Evolutionary conservation across 1,139 yeast species (phyloP).

Genomic region (Diutina rugosa): DNA sequence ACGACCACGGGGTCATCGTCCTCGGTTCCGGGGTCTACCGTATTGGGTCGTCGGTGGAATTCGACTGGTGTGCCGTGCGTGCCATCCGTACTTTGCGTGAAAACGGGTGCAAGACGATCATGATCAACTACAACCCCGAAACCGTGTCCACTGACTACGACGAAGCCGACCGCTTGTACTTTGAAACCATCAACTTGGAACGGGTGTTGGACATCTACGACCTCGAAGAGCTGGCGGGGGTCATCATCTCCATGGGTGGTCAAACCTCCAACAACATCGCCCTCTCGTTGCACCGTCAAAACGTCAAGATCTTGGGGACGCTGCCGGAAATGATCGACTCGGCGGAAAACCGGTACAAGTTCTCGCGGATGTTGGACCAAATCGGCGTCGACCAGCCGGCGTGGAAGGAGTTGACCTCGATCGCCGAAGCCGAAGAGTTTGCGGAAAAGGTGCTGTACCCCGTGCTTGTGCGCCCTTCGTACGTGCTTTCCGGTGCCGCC

Average conservation of each 20-base stretch:
- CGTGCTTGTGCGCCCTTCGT: constrained; percentile 94
- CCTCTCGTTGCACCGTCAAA: constrained; percentile 82
- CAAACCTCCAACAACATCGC: constrained; percentile 98
- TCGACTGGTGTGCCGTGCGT: constrained; percentile 93
- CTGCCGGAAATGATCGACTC: constrained; percentile 98
- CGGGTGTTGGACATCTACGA: constrained; percentile 94
- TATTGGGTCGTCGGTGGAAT: constrained; percentile 89
- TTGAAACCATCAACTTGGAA: constrained; percentile 91
- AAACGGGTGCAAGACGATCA: constrained; percentile 78
- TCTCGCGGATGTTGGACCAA: constrained; percentile 92
- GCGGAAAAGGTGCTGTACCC: constrained; percentile 91
- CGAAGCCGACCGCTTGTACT: constrained; percentile 94
- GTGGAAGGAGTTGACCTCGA: constrained; percentile 94
- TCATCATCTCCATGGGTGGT: constrained; percentile 97
- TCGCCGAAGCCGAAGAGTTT: constrained; percentile 85
- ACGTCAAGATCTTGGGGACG: constrained; percentile 91
- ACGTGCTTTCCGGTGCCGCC: constrained; percentile 97
- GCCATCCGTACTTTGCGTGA: constrained; percentile 92
- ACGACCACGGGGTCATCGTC: constrained; percentile 82
- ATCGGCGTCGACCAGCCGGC: constrained; percentile 99
- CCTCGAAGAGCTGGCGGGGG: constrained; percentile 84
- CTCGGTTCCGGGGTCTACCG: constrained; percentile 92
- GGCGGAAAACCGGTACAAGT: constrained; percentile 96
- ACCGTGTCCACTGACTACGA: constrained; percentile 97
- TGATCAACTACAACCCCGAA: constrained; percentile 97